These are phyloP conservation scores for Passalora sequoiae DNA, from an alignment of 2,329 filamentous ascomycete genomes.

Conservation along the genomic window DNA sequence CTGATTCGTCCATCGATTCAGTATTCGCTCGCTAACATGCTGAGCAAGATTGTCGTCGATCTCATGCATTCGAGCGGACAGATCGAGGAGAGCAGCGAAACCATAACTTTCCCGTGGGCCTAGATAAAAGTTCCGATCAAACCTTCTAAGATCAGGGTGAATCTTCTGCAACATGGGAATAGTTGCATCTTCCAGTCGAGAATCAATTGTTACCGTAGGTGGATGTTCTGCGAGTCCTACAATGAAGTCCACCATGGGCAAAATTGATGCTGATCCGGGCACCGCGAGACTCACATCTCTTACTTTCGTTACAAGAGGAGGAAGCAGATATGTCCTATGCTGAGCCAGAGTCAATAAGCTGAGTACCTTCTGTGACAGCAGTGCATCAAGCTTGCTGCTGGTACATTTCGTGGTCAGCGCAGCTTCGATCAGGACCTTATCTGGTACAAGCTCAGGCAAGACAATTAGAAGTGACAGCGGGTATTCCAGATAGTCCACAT, in stretches of 20 bases:
- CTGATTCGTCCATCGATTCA: conserved; percentile 43
- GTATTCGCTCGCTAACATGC: conserved; percentile 33
- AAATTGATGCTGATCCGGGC: conserved; percentile 29
- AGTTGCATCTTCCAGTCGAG: conserved; percentile 42
- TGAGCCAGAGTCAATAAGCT: conserved; percentile 22
- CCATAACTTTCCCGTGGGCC: conserved; percentile 41
- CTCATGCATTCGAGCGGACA: conserved; percentile 38
- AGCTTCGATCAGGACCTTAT: conserved; percentile 26
- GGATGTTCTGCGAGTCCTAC: conserved; percentile 38
- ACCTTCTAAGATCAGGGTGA: conserved; percentile 26
- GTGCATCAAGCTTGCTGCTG: conserved; percentile 3
- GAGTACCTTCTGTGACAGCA: conserved; percentile 11
- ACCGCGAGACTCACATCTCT: conserved; percentile 20
- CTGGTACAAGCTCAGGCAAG: conserved; percentile 37
- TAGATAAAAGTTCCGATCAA: conserved; percentile 41
- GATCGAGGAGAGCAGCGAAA: conserved; percentile 43
- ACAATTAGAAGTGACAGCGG: conserved; percentile 37
- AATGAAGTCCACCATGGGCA: conserved; percentile 39
- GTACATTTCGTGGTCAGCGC: conserved; percentile 23
- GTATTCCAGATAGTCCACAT: conserved; percentile 46
- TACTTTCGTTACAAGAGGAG: conserved; percentile 27
- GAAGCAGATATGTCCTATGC: conserved; percentile 31
- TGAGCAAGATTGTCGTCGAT: conserved; percentile 11
- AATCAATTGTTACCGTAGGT: conserved; percentile 41
- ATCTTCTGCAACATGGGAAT: conserved; percentile 31